Evolutionary conservation across 805 yeast genomes (phyloP), one percentile per base, ranked within the genome.

Genomic region (Yarrowia sp.): DNA sequence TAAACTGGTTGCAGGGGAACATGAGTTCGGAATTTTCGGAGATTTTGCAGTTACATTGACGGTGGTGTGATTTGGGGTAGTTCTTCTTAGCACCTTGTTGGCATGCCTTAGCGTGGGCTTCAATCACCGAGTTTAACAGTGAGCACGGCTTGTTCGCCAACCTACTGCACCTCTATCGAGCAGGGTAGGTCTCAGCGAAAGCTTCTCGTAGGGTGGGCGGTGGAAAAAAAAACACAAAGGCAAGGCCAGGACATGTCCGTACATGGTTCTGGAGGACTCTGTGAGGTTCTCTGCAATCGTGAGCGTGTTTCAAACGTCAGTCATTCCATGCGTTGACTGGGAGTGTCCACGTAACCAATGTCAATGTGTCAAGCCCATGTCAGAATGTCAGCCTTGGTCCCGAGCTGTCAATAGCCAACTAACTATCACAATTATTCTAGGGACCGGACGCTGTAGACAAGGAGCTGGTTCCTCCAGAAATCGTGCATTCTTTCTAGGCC

Each of bases 21-120:
- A 55, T 55, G n/a, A 8, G 38, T 14, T 55, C 38, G 61, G 46
- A 39, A 24, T 15, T 55, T 39, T 55, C 61, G 61, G 61, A 55
- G 61, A 55, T 55, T 55, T 40, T 55, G 46, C 44, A 39, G 60
- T 53, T 53, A 53, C 60, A 53, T 55, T 39, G 46, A 17, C 38
- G 12, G 4, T 55, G 38, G 38, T 10, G 14, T 24, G 61, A 20
- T 13, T 50, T 50, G 40, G 58, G 58, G 58, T 36, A 33, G 58
- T 52, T 34, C 13, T 14, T 36, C 19, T 19, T 52, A 52, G 56
- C 30, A 9, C 19, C 34, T 52, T 36, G 43, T 20, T 36, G 30
- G 56, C 42, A 13, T 34, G 58, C 43, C 10, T 52, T 52, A 52
- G 58, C 43, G 58, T 38, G 43, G 43, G 5, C 43, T 38, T 20